A percentile compares a stretch with the other conserved stretches of the same genome.
Conservation (phyloP, 176 grass and related monocot species). For the Oryza meridionalis region DNA sequence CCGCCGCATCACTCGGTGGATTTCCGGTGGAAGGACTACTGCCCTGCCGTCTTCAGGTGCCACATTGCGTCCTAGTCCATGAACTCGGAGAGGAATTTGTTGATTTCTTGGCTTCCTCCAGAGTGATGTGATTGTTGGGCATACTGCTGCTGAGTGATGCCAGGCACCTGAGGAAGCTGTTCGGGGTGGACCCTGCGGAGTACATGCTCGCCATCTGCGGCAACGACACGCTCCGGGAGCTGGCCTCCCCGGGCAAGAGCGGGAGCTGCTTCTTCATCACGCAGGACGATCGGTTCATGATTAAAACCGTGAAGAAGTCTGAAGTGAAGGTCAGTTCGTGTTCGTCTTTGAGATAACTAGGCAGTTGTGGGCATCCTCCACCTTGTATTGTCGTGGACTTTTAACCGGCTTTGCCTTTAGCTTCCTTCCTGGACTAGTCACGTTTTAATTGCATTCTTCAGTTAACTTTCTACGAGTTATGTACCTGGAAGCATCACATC, state of each 20-base stretch:
- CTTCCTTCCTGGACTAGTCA: background rate
- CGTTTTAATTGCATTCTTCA: background rate
- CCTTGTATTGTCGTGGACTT: background rate
- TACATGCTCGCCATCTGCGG: constrained; percentile 95
- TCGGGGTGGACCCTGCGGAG: constrained; percentile 79
- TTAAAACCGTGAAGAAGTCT: constrained; percentile 82
- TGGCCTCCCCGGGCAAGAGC: constrained; percentile 84
- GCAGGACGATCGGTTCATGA: constrained; percentile 84
- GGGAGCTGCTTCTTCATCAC: constrained; percentile 87
- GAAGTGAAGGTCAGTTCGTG: constrained; percentile 67
- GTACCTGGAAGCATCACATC: background rate
- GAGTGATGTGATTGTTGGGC: background rate
- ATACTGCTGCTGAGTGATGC: constrained; percentile 31
- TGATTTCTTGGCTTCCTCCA: background rate
- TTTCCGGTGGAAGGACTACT: constrained; percentile 92
- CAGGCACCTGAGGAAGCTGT: constrained; percentile 79
- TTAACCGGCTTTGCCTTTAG: background rate
- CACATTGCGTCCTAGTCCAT: background rate
- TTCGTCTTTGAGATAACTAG: background rate
- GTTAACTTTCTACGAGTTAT: background rate
- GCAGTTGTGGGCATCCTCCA: background rate
- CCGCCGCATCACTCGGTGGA: constrained; percentile 73
- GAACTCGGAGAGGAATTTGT: background rate
- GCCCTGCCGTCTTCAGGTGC: constrained; percentile 80
- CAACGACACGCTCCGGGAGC: constrained; percentile 62